Percentiles rank a stretch among this genome's conserved stretches.
Conservation (phyloP, 768 basidiomycete genomes). For the Tylopilus rubrobrunneus region DNA sequence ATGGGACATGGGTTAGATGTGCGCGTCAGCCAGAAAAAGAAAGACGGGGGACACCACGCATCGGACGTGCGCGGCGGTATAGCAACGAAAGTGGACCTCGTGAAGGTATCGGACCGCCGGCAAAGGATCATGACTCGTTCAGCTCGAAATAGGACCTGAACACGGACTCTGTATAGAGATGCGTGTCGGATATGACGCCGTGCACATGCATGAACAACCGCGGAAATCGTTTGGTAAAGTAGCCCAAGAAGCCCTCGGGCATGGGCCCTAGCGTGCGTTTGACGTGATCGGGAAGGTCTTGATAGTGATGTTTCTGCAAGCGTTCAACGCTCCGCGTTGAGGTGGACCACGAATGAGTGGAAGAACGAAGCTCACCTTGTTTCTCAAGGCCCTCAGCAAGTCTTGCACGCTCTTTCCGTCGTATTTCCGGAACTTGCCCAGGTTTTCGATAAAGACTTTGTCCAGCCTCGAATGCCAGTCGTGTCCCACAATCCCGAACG, state of each 20-base stretch:
- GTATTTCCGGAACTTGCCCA: conserved; percentile 98
- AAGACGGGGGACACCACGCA: neutral
- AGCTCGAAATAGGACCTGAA: conserved; percentile 88
- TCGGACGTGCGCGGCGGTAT: neutral
- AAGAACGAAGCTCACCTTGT: conserved; percentile 63
- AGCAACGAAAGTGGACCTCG: neutral
- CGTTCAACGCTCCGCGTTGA: conserved; percentile 10
- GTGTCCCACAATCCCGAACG: conserved; percentile 69
- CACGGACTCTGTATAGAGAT: conserved; percentile 81
- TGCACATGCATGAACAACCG: conserved; percentile 90
- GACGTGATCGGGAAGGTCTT: conserved; percentile 90
- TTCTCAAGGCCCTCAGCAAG: conserved; percentile 85
- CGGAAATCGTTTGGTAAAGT: conserved; percentile 94
- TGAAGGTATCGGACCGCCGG: neutral
- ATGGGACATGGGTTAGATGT: neutral
- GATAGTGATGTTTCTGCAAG: conserved; percentile 91
- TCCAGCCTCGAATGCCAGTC: conserved; percentile 91
- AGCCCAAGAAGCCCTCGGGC: conserved; percentile 87
- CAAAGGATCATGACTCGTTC: conserved; percentile 36
- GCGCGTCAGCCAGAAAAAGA: neutral
- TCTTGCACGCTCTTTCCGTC: conserved; percentile 90
- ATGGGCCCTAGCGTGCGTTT: conserved; percentile 86
- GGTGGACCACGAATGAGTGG: neutral
- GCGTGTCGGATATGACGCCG: conserved; percentile 66
- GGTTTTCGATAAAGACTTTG: conserved; percentile 85